phyloP scores from a whole-genome alignment of 2,329 filamentous ascomycete species.

The Pestalotiopsis sp. region DNA sequence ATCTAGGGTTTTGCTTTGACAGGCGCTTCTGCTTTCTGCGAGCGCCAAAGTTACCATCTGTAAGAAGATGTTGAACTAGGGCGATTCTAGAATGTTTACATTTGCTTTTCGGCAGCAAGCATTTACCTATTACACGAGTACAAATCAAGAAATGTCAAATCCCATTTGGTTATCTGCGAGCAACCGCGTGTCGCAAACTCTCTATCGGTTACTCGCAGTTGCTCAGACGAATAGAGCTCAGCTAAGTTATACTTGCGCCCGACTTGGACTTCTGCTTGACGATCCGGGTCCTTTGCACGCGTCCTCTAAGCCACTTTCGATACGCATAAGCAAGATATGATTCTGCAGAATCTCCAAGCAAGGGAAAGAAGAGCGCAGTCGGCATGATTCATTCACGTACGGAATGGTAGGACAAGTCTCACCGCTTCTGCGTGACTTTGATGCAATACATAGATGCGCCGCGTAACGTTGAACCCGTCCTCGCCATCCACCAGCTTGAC shows the following conservation, averaged over 20 bases:
- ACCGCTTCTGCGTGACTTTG: background rate
- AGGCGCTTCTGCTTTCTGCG: background rate
- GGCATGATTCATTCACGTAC: background rate
- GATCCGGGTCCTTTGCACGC: background rate
- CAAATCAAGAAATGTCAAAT: background rate
- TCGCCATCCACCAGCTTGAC: background rate
- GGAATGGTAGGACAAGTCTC: background rate
- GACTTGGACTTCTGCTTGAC: background rate
- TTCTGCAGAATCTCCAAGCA: background rate
- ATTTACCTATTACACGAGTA: background rate
- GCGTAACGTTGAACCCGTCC: background rate
- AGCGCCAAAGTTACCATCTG: background rate
- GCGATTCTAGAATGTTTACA: background rate
- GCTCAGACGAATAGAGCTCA: too few relatives aligned
- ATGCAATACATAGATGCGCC: background rate
- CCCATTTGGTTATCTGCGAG: background rate
- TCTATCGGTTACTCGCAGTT: background rate
- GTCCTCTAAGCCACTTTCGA: background rate
- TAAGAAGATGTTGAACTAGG: background rate
- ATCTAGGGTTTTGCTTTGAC: background rate
- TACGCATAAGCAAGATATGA: background rate
- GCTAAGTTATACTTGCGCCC: too few relatives aligned
- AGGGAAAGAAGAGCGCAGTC: background rate
- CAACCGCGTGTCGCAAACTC: background rate
- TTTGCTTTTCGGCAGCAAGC: background rate